A percentile compares a stretch with the other conserved stretches of the same genome.
Evolutionary conservation across 2,329 filamentous ascomycete species (phyloP).

Genomic region (Ceratocystis smalleyi): DNA sequence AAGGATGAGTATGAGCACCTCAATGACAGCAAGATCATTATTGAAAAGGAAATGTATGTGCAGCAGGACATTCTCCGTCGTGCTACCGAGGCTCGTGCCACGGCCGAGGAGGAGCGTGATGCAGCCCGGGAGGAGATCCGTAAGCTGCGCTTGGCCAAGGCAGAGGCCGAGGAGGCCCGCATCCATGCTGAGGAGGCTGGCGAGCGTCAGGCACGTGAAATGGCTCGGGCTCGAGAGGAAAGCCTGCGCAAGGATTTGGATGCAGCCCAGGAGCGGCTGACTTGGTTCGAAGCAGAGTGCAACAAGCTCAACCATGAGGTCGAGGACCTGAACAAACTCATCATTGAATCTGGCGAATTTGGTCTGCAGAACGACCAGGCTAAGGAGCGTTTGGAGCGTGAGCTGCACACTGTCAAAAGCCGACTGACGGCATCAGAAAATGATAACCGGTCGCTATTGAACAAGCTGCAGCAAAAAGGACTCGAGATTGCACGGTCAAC

Average conservation of each 20-base stretch:
- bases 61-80: constrained; percentile 84
- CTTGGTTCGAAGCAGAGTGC: constrained; percentile 67
- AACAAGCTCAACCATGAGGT: constrained; percentile 62
- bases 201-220: constrained; percentile 60
- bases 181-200: constrained; percentile 66
- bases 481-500: constrained; percentile 85
- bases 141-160: constrained; percentile 65
- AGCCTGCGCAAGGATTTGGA: constrained; percentile 68
- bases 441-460: constrained; percentile 85
- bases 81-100: constrained; percentile 63
- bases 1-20: constrained; percentile 73
- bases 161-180: constrained; percentile 71
- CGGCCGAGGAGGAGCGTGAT: constrained; percentile 75
- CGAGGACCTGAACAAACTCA: constrained; percentile 71
- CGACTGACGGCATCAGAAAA: constrained; percentile 85
- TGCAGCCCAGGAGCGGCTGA: constrained; percentile 57
- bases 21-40: constrained; percentile 89
- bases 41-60: constrained; percentile 93
- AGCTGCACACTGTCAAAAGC: constrained; percentile 80
- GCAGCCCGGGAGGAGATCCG: constrained; percentile 78
- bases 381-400: constrained; percentile 82
- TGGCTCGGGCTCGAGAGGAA: constrained; percentile 66
- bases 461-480: constrained; percentile 95
- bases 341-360: constrained; percentile 78
- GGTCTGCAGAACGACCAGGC: constrained; percentile 81